Evolutionary conservation across 768 basidiomycete genomes (phyloP).

Genomic region (Rhodosporidiobolus odoratus): DNA sequence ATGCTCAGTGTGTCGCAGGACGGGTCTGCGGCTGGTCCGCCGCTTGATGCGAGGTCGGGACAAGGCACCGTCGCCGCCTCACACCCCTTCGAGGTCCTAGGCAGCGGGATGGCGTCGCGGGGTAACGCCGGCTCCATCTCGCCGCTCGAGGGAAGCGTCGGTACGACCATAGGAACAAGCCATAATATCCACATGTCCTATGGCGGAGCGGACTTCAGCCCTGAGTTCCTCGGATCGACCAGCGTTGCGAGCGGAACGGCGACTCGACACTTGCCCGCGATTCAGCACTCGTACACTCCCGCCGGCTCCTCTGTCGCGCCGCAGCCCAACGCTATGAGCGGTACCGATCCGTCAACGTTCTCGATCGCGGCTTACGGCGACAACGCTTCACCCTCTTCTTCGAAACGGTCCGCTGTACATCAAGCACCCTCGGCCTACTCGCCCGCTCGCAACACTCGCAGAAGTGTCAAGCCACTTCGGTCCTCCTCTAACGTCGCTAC

Average conservation of each 20-base stretch:
- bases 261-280: background rate
- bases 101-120: background rate
- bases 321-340: background rate
- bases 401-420: background rate
- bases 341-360: slow-evolving; percentile 4
- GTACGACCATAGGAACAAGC: background rate
- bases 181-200: background rate
- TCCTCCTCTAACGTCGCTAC: background rate
- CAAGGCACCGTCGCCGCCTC: background rate
- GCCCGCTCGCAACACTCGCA: background rate
- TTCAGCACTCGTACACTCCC: background rate
- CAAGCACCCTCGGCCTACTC: background rate
- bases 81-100: background rate
- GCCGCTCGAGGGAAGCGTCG: background rate
- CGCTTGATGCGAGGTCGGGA: background rate
- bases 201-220: background rate
- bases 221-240: background rate
- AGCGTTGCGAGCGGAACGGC: background rate
- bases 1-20: background rate
- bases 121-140: background rate
- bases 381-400: background rate
- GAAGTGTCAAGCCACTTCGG: too few species aligned
- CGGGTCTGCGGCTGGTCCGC: background rate
- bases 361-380: slow-evolving; percentile 14
- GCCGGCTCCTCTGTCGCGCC: background rate